These are phyloP conservation scores for Quambalaria eucalypti DNA, from an alignment of 1,284 basidiomycete genomes.

Conservation along the genomic window DNA sequence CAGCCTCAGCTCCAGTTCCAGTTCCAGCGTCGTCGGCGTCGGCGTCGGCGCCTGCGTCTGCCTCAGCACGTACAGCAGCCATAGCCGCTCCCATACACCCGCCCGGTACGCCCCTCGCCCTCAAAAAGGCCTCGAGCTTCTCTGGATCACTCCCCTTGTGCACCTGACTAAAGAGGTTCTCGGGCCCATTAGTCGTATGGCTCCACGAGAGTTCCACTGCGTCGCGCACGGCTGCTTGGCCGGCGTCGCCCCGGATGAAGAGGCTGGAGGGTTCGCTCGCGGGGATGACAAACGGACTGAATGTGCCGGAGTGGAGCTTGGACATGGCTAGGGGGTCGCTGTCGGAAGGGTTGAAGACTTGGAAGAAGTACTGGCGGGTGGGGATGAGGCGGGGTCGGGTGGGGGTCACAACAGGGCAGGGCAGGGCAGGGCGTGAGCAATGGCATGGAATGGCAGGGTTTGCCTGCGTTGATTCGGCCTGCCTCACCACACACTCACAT, in stretches of 20 bases:
- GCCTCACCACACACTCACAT: too few species aligned
- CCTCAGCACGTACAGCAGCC: too few species aligned
- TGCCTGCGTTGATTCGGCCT: too few species aligned
- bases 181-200: conserved; percentile 58
- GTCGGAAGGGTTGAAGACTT: conserved; percentile 30
- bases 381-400: background rate
- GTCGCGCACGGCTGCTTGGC: conserved; percentile 34
- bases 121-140: conserved; percentile 13
- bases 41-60: too few species aligned
- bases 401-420: background rate
- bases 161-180: conserved; percentile 53
- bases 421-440: too few species aligned
- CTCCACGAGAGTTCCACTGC: conserved; percentile 60
- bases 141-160: conserved; percentile 10
- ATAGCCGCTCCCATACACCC: too few species aligned
- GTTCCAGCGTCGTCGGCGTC: conserved; percentile 29
- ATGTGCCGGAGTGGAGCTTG: conserved; percentile 4
- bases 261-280: background rate
- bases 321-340: background rate
- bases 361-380: conserved; percentile 54
- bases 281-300: conserved; percentile 5
- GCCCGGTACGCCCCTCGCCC: too few species aligned
- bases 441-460: too few species aligned
- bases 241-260: conserved; percentile 33
- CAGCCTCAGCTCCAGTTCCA: conserved; percentile 46